Percentiles rank a stretch among this genome's conserved stretches.
Evolutionary conservation across 176 grass and related monocot species (phyloP).

Genomic region (Thalia dealbata): DNA sequence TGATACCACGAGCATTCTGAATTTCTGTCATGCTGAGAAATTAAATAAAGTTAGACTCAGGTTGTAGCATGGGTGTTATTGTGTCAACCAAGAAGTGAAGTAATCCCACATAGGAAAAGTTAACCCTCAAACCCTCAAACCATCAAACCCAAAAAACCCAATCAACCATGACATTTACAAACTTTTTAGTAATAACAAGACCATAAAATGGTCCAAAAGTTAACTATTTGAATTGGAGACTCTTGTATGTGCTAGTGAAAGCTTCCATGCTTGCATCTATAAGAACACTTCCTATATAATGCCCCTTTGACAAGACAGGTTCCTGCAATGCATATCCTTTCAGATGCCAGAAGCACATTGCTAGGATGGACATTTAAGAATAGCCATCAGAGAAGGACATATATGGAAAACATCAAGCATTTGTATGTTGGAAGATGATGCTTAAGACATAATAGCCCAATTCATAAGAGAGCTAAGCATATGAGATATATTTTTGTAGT

Average conservation of each 20-base stretch:
- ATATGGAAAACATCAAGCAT: too few relatives aligned
- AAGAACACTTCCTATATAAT: too few relatives aligned
- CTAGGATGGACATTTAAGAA: background rate
- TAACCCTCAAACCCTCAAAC: too few relatives aligned
- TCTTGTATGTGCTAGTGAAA: too few relatives aligned
- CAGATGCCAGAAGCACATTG: too few relatives aligned
- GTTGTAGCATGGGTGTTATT: background rate
- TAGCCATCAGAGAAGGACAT: background rate
- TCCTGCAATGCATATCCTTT: background rate
- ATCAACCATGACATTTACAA: background rate
- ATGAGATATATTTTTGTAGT: too few relatives aligned
- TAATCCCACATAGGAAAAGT: background rate
- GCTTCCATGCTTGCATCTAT: too few relatives aligned
- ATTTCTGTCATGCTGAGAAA: conserved; percentile 78
- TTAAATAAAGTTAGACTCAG: conserved; percentile 9
- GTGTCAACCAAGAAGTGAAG: background rate
- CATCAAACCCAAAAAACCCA: too few relatives aligned
- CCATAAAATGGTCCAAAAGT: too few relatives aligned
- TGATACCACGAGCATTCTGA: conserved; percentile 93
- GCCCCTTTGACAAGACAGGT: too few relatives aligned
- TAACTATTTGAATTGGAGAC: too few relatives aligned
- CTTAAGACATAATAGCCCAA: background rate
- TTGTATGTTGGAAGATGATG: background rate
- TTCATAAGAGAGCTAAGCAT: background rate
- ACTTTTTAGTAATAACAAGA: too few relatives aligned